Conservation (phyloP, 352 stramenopile genomes). For the Phytopythium montanum region DNA sequence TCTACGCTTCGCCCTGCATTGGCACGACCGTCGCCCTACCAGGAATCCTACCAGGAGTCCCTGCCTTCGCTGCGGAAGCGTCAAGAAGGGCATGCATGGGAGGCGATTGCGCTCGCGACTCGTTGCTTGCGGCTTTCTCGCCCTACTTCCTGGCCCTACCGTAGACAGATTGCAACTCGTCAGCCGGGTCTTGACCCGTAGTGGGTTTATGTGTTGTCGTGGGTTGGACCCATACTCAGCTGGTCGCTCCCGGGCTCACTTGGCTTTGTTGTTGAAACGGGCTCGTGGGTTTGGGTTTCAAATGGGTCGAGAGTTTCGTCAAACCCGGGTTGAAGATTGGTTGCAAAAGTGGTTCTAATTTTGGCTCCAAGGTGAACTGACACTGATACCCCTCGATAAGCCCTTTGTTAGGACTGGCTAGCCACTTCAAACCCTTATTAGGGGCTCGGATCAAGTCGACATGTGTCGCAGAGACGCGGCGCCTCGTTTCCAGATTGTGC, state of each 20-base stretch:
- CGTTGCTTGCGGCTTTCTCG: no score
- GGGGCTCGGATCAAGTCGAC: neutral
- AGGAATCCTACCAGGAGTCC: no score
- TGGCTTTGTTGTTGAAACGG: neutral
- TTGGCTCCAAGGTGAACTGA: neutral
- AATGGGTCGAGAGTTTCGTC: no score
- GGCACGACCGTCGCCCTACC: no score
- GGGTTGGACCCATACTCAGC: conserved; percentile 1
- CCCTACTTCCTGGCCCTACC: neutral
- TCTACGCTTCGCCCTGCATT: no score
- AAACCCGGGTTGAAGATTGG: conserved; percentile 4
- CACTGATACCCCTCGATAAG: neutral
- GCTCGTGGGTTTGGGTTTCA: neutral
- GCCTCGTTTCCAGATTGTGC: neutral
- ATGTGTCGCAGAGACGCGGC: neutral
- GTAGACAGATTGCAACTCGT: neutral
- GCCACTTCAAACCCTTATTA: neutral
- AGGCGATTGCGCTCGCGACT: no score
- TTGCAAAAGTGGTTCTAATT: conserved; percentile 4
- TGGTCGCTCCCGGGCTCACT: neutral
- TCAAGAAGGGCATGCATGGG: no score
- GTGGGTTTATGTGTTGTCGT: neutral
- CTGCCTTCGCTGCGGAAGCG: no score
- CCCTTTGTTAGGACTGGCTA: neutral
- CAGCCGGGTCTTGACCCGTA: neutral